Percentiles rank a stretch among this genome's conserved stretches.
Evolutionary conservation across 306 rosid genomes (phyloP).

Genomic region (Medicago lupulina): DNA sequence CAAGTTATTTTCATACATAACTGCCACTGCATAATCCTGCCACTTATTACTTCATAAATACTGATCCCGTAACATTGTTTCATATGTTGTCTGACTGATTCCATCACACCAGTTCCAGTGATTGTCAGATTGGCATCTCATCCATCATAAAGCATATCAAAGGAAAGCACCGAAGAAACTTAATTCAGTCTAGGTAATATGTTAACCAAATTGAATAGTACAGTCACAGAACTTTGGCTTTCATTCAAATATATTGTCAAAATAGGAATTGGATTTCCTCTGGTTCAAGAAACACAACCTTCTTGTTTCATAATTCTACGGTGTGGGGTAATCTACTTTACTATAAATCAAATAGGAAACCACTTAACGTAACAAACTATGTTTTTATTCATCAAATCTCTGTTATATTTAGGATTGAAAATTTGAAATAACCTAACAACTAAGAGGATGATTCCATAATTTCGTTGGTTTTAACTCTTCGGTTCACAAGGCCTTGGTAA

Average conservation of each 20-base stretch:
- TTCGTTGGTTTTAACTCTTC: neutral
- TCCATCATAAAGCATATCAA: neutral
- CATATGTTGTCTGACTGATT: too few species aligned
- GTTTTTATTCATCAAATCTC: neutral
- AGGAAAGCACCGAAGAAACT: neutral
- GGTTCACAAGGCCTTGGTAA: neutral
- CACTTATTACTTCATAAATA: too few species aligned
- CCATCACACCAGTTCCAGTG: too few species aligned
- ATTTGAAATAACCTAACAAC: slow-evolving; percentile 21
- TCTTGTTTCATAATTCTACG: neutral
- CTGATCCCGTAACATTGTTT: too few species aligned
- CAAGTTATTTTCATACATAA: too few species aligned
- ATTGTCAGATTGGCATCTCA: too few species aligned
- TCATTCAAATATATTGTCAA: neutral
- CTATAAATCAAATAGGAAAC: neutral
- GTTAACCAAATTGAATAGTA: neutral
- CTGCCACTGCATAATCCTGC: too few species aligned
- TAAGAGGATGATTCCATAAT: neutral
- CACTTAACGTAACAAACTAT: neutral
- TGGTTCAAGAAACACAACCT: neutral
- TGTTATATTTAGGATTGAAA: neutral
- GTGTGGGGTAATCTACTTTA: neutral
- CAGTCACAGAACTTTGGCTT: neutral
- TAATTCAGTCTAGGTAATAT: neutral
- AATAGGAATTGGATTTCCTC: neutral